Evolutionary conservation across 2,329 filamentous ascomycete species (phyloP).

Genomic region (Akanthomyces lecanii): DNA sequence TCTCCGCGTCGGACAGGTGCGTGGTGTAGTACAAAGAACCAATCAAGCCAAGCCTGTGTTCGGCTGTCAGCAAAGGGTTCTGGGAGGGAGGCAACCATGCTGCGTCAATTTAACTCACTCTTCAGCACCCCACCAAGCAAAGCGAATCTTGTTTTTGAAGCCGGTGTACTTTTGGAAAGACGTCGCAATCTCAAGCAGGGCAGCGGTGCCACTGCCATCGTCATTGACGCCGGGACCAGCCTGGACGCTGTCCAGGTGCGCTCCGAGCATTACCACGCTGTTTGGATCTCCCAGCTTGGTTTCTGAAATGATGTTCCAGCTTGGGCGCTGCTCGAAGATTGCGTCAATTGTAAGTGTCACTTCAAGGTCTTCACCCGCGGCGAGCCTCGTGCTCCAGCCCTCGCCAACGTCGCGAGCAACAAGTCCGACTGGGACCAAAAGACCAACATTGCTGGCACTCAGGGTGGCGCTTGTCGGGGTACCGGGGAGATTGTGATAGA

Average conservation of each 20-base stretch:
- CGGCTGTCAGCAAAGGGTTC: background rate
- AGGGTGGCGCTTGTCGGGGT: slow-evolving; percentile 48
- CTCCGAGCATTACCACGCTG: slow-evolving; percentile 40
- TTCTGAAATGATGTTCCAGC: slow-evolving; percentile 41
- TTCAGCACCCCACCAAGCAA: slow-evolving; percentile 41
- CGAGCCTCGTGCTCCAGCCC: slow-evolving; percentile 33
- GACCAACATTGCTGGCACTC: slow-evolving; percentile 36
- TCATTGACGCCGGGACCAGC: slow-evolving; percentile 39
- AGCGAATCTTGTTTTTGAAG: slow-evolving; percentile 40
- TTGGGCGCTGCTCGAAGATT: slow-evolving; percentile 32
- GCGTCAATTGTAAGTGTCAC: slow-evolving; percentile 36
- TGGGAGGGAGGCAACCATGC: background rate
- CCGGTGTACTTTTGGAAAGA: slow-evolving; percentile 35
- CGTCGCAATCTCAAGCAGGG: slow-evolving; percentile 36
- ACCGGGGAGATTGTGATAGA: slow-evolving; percentile 59
- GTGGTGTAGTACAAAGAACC: slow-evolving; percentile 40
- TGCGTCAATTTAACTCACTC: slow-evolving; percentile 27
- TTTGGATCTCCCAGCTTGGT: slow-evolving; percentile 40
- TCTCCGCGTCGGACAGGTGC: slow-evolving; percentile 33
- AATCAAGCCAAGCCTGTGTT: slow-evolving; percentile 34
- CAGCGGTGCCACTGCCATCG: slow-evolving; percentile 36
- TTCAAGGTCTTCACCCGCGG: slow-evolving; percentile 30
- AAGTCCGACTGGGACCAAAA: slow-evolving; percentile 35
- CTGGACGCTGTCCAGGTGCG: slow-evolving; percentile 39
- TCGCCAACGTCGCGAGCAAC: slow-evolving; percentile 33